These are phyloP conservation scores for Heracleum sosnowskyi DNA, from an alignment of 129 eudicot genomes.

Conservation along the genomic window DNA sequence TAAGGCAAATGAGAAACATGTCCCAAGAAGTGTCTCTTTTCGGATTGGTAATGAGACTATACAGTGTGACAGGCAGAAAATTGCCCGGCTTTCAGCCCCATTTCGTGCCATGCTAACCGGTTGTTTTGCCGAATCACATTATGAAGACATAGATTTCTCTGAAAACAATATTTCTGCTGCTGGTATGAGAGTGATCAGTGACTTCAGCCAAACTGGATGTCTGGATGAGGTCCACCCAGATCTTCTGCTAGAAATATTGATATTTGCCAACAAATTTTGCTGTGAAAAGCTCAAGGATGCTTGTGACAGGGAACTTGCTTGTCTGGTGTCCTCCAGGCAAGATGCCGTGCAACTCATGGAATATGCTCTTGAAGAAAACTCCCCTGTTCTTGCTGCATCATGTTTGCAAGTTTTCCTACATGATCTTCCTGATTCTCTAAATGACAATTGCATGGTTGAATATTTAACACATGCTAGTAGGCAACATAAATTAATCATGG, in stretches of 20 bases:
- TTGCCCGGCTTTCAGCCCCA: constrained; percentile 77
- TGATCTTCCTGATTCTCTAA: constrained; percentile 67
- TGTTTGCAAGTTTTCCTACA: constrained; percentile 87
- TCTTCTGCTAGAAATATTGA: constrained; percentile 74
- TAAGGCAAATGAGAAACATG: constrained; percentile 16
- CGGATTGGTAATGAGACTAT: constrained; percentile 59
- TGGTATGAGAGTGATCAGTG: constrained; percentile 66
- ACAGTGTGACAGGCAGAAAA: constrained; percentile 63
- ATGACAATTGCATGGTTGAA: constrained; percentile 56
- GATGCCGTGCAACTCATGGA: constrained; percentile 84
- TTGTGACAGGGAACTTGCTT: constrained; percentile 83
- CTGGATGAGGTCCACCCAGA: constrained; percentile 47
- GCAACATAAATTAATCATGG: constrained; percentile 56
- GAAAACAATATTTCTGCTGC: constrained; percentile 65
- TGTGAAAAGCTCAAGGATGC: constrained; percentile 89
- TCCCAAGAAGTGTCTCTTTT: constrained; percentile 49
- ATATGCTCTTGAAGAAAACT: constrained; percentile 82
- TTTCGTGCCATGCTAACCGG: constrained; percentile 92
- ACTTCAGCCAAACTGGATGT: constrained; percentile 53
- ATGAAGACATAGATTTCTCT: constrained; percentile 69
- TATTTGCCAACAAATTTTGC: constrained; percentile 85
- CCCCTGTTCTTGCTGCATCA: constrained; percentile 77
- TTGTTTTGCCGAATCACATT: constrained; percentile 72
- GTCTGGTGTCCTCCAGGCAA: constrained; percentile 56
- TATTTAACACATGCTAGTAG: constrained; percentile 42